Conservation (phyloP, 129 eudicot species). For the sunflower (Helianthus annuus) region DNA sequence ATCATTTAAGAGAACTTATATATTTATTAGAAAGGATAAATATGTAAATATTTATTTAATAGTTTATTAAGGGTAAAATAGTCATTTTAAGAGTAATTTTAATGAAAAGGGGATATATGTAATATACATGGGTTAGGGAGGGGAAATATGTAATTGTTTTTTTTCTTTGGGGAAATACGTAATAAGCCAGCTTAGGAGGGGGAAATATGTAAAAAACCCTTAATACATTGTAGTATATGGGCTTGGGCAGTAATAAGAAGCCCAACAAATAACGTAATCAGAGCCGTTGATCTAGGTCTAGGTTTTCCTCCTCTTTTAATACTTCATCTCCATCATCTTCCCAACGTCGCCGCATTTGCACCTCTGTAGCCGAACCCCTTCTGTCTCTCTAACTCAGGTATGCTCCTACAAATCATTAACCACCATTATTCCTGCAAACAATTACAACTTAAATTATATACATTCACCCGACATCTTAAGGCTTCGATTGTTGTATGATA, state of each 20-base stretch:
- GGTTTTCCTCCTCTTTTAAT: constrained; percentile 21
- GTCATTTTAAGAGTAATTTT: too few relatives aligned
- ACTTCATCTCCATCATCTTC: not conserved
- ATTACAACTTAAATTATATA: not conserved
- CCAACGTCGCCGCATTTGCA: constrained; percentile 22
- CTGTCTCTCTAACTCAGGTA: constrained; percentile 29
- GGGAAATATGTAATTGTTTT: too few relatives aligned
- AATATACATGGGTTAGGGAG: too few relatives aligned
- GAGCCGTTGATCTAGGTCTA: constrained; percentile 8
- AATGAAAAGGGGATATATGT: too few relatives aligned
- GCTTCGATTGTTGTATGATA: not conserved
- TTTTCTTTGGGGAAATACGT: too few relatives aligned
- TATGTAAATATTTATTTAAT: too few relatives aligned
- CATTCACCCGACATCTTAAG: not conserved
- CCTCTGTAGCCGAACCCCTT: constrained; percentile 10
- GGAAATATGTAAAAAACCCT: too few relatives aligned
- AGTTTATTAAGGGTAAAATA: too few relatives aligned
- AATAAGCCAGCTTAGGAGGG: too few relatives aligned
- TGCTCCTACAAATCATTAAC: not conserved
- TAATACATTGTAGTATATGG: not conserved
- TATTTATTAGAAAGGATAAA: too few relatives aligned
- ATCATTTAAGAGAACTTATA: too few relatives aligned
- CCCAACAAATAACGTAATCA: not conserved
- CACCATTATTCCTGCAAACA: not conserved
- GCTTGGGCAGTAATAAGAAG: not conserved